Percentiles rank a stretch among this genome's conserved stretches.
Evolutionary conservation across 2,329 filamentous ascomycete genomes (phyloP).

Genomic region (Paecilomyces formosus): DNA sequence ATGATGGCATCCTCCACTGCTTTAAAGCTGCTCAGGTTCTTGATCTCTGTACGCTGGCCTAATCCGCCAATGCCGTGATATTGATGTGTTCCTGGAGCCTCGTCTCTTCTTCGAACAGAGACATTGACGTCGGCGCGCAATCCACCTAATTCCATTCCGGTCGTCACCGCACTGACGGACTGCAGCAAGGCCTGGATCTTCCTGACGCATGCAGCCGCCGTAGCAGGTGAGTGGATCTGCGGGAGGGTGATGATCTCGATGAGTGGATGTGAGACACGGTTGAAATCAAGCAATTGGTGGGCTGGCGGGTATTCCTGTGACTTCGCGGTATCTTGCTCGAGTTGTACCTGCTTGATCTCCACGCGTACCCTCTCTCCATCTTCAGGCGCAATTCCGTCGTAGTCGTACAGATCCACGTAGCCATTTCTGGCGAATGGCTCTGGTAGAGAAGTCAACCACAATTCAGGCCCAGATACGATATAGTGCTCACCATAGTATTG

Average conservation of each 20-base stretch:
- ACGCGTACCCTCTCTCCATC: constrained; percentile 65
- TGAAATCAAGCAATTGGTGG: constrained; percentile 80
- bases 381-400: constrained; percentile 72
- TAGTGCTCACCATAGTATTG: constrained; percentile 65
- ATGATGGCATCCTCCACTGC: constrained; percentile 91
- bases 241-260: constrained; percentile 94
- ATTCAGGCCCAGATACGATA: neutral
- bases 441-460: constrained; percentile 13
- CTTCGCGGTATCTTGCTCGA: constrained; percentile 97
- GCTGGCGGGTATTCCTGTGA: constrained; percentile 70
- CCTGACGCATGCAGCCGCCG: constrained; percentile 78
- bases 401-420: constrained; percentile 57
- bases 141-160: constrained; percentile 89
- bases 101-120: constrained; percentile 62
- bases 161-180: constrained; percentile 75
- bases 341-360: constrained; percentile 86
- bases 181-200: constrained; percentile 79
- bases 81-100: constrained; percentile 32
- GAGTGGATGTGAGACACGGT: constrained; percentile 81
- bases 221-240: constrained; percentile 77
- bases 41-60: constrained; percentile 91
- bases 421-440: constrained; percentile 63
- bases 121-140: constrained; percentile 93
- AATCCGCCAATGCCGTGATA: constrained; percentile 57
- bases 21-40: constrained; percentile 92